Percentiles rank a stretch among this genome's conserved stretches.
phyloP scores from a whole-genome alignment of 139 green algal genomes.

The Choricystis sp. region DNA sequence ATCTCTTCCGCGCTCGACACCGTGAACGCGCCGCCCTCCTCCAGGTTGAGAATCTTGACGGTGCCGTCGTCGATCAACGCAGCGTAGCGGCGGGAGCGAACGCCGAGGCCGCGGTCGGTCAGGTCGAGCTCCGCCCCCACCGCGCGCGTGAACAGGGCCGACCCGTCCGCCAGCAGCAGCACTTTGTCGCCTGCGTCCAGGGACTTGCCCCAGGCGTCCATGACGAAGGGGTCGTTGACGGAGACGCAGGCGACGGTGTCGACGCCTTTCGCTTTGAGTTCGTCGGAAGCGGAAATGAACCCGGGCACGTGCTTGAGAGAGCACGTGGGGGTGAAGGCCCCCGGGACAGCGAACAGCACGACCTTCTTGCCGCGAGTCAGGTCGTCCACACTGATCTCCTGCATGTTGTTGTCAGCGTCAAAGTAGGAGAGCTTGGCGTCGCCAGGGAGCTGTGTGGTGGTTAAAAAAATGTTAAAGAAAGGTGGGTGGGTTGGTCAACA shows the following conservation, averaged over 20 bases:
- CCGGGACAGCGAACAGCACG: constrained; percentile 77
- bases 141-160: constrained; percentile 44
- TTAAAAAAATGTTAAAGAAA: too few species aligned
- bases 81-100: constrained; percentile 66
- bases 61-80: constrained; percentile 81
- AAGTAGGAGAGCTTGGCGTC: constrained; percentile 71
- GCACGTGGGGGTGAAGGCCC: constrained; percentile 88
- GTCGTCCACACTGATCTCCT: constrained; percentile 54
- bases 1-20: constrained; percentile 80
- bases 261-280: constrained; percentile 80
- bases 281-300: constrained; percentile 81
- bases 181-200: constrained; percentile 66
- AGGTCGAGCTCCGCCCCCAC: constrained; percentile 34
- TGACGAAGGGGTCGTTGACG: constrained; percentile 96
- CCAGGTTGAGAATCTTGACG: constrained; percentile 66
- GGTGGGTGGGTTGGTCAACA: too few species aligned
- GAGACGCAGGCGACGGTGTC: constrained; percentile 85
- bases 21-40: constrained; percentile 95
- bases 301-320: constrained; percentile 76
- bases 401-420: constrained; percentile 76
- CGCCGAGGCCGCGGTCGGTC: constrained; percentile 78
- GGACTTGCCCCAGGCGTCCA: constrained; percentile 89
- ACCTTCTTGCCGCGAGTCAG: constrained; percentile 88
- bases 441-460: constrained; percentile 35
- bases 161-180: constrained; percentile 87